Percentiles rank a stretch among this genome's conserved stretches.
These are phyloP conservation scores for Thelephora terrestris DNA, from an alignment of 1,284 basidiomycete genomes.

Conservation along the genomic window DNA sequence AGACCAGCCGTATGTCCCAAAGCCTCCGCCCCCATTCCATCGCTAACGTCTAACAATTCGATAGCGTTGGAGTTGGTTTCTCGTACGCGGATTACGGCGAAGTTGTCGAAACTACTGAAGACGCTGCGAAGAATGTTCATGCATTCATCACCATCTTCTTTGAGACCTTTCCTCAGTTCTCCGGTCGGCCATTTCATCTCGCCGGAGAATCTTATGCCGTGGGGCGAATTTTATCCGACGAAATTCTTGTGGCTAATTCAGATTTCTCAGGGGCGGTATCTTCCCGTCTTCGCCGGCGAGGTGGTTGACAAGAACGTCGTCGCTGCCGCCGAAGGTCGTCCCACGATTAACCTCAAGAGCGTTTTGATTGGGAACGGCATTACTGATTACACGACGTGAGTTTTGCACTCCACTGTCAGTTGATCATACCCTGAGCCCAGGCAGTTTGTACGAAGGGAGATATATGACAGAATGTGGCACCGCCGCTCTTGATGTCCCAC, in stretches of 20 bases:
- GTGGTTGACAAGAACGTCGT: constrained; percentile 66
- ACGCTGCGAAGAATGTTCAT: constrained; percentile 60
- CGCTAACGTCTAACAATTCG: not conserved
- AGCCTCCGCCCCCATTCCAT: not conserved
- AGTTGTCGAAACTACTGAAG: constrained; percentile 54
- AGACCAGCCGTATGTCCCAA: constrained; percentile 43
- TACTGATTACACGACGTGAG: constrained; percentile 50
- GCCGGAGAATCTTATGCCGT: constrained; percentile 64
- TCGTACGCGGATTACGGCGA: constrained; percentile 49
- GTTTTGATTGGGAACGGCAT: constrained; percentile 56
- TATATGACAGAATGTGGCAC: constrained; percentile 56
- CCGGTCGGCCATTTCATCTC: constrained; percentile 54
- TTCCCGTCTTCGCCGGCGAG: constrained; percentile 74
- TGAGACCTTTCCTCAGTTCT: constrained; percentile 60
- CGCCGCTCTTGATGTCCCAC: constrained; percentile 42
- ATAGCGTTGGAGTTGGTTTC: constrained; percentile 55
- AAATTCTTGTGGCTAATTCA: constrained; percentile 19
- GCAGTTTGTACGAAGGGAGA: constrained; percentile 48
- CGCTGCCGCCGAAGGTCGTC: constrained; percentile 41
- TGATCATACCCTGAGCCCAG: not conserved
- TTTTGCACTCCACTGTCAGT: not conserved
- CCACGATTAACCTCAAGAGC: constrained; percentile 59
- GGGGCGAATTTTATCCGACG: constrained; percentile 20
- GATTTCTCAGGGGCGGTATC: constrained; percentile 54
- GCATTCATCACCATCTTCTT: constrained; percentile 71